Evolutionary conservation across 2,329 filamentous ascomycete species (phyloP).

Genomic region (Rachicladosporium sp.): DNA sequence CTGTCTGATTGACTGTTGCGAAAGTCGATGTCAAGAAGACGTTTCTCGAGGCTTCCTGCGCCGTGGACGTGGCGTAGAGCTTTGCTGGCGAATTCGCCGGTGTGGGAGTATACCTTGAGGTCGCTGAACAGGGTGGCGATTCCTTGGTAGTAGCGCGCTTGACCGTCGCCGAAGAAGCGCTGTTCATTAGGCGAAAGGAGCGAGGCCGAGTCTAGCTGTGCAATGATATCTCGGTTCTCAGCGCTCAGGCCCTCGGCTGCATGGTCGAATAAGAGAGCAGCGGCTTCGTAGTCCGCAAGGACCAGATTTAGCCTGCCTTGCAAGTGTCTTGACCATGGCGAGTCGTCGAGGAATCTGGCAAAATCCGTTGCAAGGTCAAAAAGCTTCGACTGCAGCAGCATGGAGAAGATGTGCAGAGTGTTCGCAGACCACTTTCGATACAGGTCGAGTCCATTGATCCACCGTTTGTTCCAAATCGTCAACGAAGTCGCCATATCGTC

Average conservation of each 20-base stretch:
- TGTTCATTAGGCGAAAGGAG: constrained; percentile 68
- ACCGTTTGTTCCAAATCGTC: constrained; percentile 35
- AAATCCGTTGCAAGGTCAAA: constrained; percentile 47
- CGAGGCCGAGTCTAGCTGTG: constrained; percentile 34
- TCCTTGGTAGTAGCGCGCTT: constrained; percentile 77
- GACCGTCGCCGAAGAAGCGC: constrained; percentile 54
- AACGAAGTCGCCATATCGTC: constrained; percentile 21
- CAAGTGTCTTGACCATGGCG: constrained; percentile 58
- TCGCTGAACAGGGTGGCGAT: constrained; percentile 72
- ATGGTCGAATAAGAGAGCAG: constrained; percentile 66
- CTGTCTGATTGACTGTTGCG: constrained; percentile 18
- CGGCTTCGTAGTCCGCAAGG: constrained; percentile 59
- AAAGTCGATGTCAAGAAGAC: constrained; percentile 14
- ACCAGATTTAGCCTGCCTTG: constrained; percentile 69
- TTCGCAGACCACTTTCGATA: constrained; percentile 28
- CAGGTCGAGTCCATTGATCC: constrained; percentile 30
- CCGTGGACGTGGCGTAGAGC: constrained; percentile 6
- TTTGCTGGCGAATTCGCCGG: constrained; percentile 70
- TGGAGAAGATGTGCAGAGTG: constrained; percentile 28
- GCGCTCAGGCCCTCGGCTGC: constrained; percentile 36
- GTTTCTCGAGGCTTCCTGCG: constrained; percentile 3
- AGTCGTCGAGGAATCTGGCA: constrained; percentile 50
- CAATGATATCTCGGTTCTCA: background rate
- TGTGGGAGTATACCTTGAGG: constrained; percentile 62
- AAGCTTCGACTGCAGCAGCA: constrained; percentile 32